Conservation (phyloP, 306 rosid genomes). For the Chamaecrista fasciculata region DNA sequence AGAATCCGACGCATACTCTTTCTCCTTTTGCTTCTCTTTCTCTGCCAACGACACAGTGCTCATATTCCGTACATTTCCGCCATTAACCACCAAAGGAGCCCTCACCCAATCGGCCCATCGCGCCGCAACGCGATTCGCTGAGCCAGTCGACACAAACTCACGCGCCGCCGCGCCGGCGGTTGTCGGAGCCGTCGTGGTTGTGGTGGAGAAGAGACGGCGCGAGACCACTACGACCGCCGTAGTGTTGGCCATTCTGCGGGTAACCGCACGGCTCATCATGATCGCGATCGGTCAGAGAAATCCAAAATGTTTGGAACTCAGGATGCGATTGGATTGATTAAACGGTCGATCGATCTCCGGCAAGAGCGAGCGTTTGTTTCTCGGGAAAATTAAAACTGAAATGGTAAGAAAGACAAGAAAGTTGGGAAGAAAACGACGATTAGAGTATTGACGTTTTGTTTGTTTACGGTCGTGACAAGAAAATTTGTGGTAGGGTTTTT, state of each 20-base stretch:
- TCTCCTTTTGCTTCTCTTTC: slow-evolving; percentile 20
- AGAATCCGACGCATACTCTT: too few species aligned
- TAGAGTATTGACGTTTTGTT: background rate
- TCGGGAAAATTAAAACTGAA: background rate
- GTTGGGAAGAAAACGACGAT: too few species aligned
- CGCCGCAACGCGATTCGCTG: background rate
- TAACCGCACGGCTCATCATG: slow-evolving; percentile 32
- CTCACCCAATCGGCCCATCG: background rate
- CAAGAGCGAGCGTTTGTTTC: background rate
- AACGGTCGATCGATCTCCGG: too few species aligned
- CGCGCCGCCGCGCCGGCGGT: background rate
- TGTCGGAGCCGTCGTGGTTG: background rate
- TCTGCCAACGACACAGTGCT: slow-evolving; percentile 35
- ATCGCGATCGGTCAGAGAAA: background rate
- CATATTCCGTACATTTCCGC: slow-evolving; percentile 20
- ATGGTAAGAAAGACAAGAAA: background rate
- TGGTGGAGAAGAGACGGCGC: slow-evolving; percentile 29
- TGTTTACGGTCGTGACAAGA: background rate
- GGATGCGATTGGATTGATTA: too few species aligned
- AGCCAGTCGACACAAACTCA: background rate
- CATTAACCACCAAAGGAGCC: background rate
- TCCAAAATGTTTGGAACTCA: too few species aligned
- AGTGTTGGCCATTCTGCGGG: slow-evolving; percentile 3
- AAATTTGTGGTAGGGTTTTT: background rate
- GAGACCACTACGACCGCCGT: background rate